Base-by-base conservation (phyloP, 805 yeast genomes). In the Sungouiella blattae region DNA sequence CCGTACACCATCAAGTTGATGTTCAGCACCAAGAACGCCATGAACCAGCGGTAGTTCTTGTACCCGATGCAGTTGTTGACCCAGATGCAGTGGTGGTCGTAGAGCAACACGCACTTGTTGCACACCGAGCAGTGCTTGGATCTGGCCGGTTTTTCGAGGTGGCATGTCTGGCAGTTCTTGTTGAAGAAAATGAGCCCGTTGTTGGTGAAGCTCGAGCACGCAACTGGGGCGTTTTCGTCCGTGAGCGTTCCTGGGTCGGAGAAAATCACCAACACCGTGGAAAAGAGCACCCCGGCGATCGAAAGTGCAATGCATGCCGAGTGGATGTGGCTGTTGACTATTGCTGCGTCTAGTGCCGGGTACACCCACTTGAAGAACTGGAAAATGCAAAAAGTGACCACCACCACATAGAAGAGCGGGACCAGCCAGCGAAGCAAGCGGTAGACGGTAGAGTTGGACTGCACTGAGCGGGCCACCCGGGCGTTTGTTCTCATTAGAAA, bases 11-110 rank as follows among this genome's bases (percentile, higher is more conserved):
- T 53, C 21, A 67, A 38, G 33, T 46, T 49, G 40, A 62, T 38
- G 47, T 85, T 82, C 20, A 46, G 32, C 7, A 32, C 17, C 30
- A 86, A 53, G 44, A 79, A 85, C 4, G 59, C 44, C 35, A 79
- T 46, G 50, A 86, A 86, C 69, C 75, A 81, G 26, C 68, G 55
- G 54, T 72, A 78, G 52, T 86, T 86, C 30, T 73, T 67, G 43
- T 66, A 63, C 1, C 95, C 95, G 27, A 86, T 71, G 53, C 95
- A 86, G 46, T 79, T 84, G 49, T 83, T 80, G 28, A 78, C 69
- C 80, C 82, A 78, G 11, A 77, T 50, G 49, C 84, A 78, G 55
- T 78, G 83, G 49, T 78, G 84, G 54, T 78, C 84, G 43, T 58
- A 65, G 42, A 71, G 46, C 26, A 67, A 59, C 2, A 72, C 56